phyloP scores from a whole-genome alignment of 768 basidiomycete genomes.

The Tephrocybe sp. region DNA sequence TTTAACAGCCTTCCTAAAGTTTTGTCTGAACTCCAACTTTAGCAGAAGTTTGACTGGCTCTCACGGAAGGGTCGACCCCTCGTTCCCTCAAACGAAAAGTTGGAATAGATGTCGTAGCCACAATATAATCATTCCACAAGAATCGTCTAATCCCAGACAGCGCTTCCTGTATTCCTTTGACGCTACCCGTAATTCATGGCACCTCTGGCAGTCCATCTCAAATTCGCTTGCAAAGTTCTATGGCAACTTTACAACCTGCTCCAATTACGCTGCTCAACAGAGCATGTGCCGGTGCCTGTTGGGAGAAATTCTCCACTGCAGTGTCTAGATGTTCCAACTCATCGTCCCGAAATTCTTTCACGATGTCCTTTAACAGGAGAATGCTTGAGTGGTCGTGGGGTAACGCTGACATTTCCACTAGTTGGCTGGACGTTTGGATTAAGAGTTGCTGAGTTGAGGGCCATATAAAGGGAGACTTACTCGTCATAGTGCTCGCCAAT shows the following conservation, averaged over 20 bases:
- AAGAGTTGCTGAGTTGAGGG: not conserved
- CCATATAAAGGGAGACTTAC: constrained; percentile 45
- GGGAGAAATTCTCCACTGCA: constrained; percentile 84
- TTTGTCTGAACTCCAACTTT: constrained; percentile 10
- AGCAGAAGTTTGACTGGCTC: constrained; percentile 50
- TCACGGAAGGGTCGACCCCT: constrained; percentile 42
- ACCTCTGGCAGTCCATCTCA: constrained; percentile 25
- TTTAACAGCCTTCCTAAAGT: not conserved
- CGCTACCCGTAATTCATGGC: not conserved
- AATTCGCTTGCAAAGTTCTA: constrained; percentile 83
- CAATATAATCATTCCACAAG: not conserved
- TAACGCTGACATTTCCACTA: constrained; percentile 66
- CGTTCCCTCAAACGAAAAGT: constrained; percentile 17
- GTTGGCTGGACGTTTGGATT: constrained; percentile 55
- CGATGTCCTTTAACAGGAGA: constrained; percentile 64
- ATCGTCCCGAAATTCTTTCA: constrained; percentile 88
- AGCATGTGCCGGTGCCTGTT: constrained; percentile 89
- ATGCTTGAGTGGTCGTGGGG: constrained; percentile 75
- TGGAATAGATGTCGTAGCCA: constrained; percentile 12
- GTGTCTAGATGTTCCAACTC: constrained; percentile 93
- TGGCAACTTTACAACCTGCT: constrained; percentile 84
- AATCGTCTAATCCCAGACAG: not conserved
- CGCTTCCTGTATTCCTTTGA: not conserved
- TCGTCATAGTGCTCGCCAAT: constrained; percentile 99
- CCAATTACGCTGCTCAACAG: constrained; percentile 84